Evolutionary conservation across 1,284 basidiomycete genomes (phyloP).

Genomic region (Cutaneotrichosporon mucoides): DNA sequence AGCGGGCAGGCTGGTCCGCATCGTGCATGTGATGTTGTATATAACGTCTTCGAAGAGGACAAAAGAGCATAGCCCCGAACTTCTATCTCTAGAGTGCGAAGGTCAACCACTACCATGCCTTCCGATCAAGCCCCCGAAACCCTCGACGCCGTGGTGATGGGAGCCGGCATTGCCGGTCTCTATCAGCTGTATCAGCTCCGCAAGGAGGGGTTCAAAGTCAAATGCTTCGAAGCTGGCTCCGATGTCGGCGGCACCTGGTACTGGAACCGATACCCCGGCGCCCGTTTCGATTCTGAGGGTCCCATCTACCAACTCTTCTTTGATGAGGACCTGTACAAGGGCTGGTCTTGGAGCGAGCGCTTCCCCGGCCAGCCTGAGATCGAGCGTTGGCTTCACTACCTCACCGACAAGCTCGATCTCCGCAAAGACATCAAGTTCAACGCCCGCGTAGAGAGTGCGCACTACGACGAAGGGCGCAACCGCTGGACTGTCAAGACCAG

Average conservation of each 20-base stretch:
- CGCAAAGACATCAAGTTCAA: slow-evolving; percentile 19
- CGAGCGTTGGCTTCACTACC: slow-evolving; percentile 14
- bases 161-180: slow-evolving; percentile 17
- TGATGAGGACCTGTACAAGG: slow-evolving; percentile 15
- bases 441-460: slow-evolving; percentile 5
- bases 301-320: slow-evolving; percentile 16
- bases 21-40: no score
- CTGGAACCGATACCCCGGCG: slow-evolving; percentile 20
- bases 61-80: no score
- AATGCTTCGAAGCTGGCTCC: slow-evolving; percentile 8
- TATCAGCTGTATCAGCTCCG: slow-evolving; percentile 17
- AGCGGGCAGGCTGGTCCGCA: no score
- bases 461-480: slow-evolving; percentile 3
- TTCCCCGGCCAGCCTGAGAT: slow-evolving; percentile 20
- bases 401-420: slow-evolving; percentile 13
- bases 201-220: slow-evolving; percentile 8
- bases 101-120: neutral
- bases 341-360: slow-evolving; percentile 17
- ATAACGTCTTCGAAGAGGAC: no score
- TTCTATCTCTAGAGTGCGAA: no score
- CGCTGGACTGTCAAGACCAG: slow-evolving; percentile 14
- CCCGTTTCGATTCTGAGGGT: slow-evolving; percentile 13
- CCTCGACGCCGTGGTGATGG: slow-evolving; percentile 15
- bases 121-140: neutral
- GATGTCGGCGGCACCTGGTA: slow-evolving; percentile 19